Conservation (phyloP, 2,329 filamentous ascomycete genomes). For the Exophiala dermatitidis region DNA sequence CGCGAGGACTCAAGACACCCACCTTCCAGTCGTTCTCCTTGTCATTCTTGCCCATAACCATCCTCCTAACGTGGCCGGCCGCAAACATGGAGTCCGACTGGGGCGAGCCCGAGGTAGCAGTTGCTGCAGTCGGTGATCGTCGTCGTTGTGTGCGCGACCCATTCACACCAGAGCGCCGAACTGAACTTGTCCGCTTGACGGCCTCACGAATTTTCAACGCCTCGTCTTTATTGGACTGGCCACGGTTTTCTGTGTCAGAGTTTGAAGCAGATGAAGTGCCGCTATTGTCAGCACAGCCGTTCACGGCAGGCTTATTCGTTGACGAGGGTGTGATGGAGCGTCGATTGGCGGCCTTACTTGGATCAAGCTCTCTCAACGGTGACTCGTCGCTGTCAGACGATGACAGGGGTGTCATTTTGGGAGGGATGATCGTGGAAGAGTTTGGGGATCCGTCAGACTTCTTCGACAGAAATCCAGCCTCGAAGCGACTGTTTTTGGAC, state of each 20-base stretch:
- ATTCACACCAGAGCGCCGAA: constrained; percentile 36
- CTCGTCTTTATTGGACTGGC: constrained; percentile 44
- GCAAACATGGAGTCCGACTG: constrained; percentile 56
- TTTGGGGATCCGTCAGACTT: constrained; percentile 56
- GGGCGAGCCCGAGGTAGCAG: constrained; percentile 41
- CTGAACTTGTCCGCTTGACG: constrained; percentile 49
- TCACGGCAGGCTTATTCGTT: constrained; percentile 35
- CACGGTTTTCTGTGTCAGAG: constrained; percentile 46
- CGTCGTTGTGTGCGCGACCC: constrained; percentile 35
- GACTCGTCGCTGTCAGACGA: constrained; percentile 54
- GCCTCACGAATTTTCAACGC: constrained; percentile 50
- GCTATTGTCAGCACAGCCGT: constrained; percentile 31
- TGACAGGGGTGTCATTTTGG: constrained; percentile 49
- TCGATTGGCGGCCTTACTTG: constrained; percentile 44
- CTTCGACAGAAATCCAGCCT: constrained; percentile 76
- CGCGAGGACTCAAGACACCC: constrained; percentile 55
- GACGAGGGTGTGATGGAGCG: constrained; percentile 29
- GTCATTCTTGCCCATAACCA: constrained; percentile 51
- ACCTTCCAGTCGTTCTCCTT: constrained; percentile 50
- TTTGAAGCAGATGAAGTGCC: constrained; percentile 31
- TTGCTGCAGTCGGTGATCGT: constrained; percentile 48
- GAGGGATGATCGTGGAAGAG: constrained; percentile 38
- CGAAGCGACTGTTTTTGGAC: constrained; percentile 69
- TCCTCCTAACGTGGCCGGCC: constrained; percentile 57
- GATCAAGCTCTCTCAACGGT: constrained; percentile 48